These are phyloP conservation scores for Boletus coccyginus DNA, from an alignment of 768 basidiomycete species.

Conservation along the genomic window DNA sequence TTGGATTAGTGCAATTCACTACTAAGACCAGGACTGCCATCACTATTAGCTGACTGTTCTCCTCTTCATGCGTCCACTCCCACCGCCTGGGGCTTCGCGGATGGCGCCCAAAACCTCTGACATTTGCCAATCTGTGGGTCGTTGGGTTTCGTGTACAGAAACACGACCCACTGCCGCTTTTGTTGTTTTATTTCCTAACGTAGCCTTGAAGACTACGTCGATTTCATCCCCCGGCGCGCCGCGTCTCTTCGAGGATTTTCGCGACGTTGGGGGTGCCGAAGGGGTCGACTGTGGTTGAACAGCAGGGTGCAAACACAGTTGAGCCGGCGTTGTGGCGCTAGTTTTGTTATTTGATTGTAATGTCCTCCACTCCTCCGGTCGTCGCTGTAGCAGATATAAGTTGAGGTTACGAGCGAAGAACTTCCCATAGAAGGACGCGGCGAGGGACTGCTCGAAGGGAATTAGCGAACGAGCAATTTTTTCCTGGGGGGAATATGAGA, in stretches of 20 bases:
- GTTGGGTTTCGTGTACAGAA: conserved; percentile 10
- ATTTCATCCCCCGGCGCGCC: conserved; percentile 60
- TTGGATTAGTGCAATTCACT: background rate
- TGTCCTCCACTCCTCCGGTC: conserved; percentile 82
- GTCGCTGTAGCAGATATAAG: conserved; percentile 71
- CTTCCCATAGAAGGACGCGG: conserved; percentile 80
- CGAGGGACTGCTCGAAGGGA: conserved; percentile 65
- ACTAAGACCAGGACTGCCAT: background rate
- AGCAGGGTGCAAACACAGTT: conserved; percentile 15
- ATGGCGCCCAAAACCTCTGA: conserved; percentile 59
- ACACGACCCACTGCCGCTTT: conserved; percentile 43
- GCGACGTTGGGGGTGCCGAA: background rate
- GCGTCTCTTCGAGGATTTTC: conserved; percentile 48
- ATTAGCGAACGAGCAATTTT: conserved; percentile 86
- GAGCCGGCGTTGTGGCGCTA: conserved; percentile 9
- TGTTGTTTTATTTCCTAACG: conserved; percentile 57
- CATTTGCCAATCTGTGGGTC: conserved; percentile 37
- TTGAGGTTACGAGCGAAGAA: conserved; percentile 82
- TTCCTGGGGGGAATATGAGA: conserved; percentile 51
- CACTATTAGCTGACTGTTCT: conserved; percentile 14
- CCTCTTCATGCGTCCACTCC: conserved; percentile 37
- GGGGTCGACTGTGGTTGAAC: background rate
- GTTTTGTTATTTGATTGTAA: conserved; percentile 50
- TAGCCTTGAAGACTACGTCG: conserved; percentile 63
- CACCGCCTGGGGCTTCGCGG: conserved; percentile 50